Evolutionary conservation across 2,329 filamentous ascomycete genomes (phyloP).

Genomic region (Aspergillus quadricinctus): DNA sequence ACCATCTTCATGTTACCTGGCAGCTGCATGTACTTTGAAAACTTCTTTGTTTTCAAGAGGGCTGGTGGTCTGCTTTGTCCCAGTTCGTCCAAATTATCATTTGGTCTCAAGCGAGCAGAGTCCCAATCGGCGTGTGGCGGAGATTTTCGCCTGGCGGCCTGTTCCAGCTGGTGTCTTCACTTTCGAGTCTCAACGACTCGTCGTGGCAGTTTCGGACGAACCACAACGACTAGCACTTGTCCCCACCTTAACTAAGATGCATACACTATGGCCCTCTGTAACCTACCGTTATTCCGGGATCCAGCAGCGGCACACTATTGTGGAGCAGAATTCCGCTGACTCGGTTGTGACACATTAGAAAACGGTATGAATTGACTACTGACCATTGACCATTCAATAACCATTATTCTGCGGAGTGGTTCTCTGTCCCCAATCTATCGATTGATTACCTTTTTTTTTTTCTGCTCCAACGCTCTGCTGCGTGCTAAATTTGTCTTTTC

Average conservation of each 20-base stretch:
- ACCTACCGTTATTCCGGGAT: slow-evolving; percentile 3
- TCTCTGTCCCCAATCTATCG: not conserved
- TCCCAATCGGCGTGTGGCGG: not conserved
- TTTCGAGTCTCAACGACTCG: not conserved
- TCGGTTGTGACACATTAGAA: slow-evolving; percentile 6
- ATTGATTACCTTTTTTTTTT: not conserved
- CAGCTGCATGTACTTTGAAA: not conserved
- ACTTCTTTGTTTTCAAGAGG: not conserved
- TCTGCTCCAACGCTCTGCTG: not conserved
- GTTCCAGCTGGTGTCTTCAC: not conserved
- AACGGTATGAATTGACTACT: slow-evolving; percentile 1
- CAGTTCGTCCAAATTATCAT: no score
- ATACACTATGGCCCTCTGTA: not conserved
- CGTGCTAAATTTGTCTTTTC: not conserved
- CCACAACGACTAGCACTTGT: not conserved
- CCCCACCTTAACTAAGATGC: not conserved
- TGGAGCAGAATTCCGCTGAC: slow-evolving; percentile 6
- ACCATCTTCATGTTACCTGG: not conserved
- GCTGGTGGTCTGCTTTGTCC: no score
- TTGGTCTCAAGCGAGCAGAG: not conserved
- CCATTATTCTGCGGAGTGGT: slow-evolving; percentile 1
- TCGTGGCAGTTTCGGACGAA: not conserved
- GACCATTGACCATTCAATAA: not conserved
- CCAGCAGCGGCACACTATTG: slow-evolving; percentile 3
- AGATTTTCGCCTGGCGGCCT: not conserved